Base-by-base conservation (phyloP, 2,329 filamentous ascomycete species). In the Aureobasidium sp. region DNA sequence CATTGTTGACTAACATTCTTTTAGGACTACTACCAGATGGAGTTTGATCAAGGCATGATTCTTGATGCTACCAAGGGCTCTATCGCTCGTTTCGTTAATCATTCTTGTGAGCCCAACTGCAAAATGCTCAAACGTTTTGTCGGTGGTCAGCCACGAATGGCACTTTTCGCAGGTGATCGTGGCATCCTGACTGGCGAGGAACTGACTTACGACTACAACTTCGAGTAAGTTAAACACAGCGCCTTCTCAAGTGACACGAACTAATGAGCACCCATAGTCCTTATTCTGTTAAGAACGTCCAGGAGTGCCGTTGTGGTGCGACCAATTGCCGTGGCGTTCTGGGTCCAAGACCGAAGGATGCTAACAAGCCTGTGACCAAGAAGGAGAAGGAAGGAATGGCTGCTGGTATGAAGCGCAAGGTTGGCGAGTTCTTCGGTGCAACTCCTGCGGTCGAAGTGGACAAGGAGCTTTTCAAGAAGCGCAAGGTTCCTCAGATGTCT, bases 21-120 rank as follows among this genome's bases (percentile, higher is more conserved):
- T 24, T 68, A 96, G 90, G 96, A 92, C 76, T 97, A 96, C 75
- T 99, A 99, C 74, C 81, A 99, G 55, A 99, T 99, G 94, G 92
- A 91, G 62, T 97, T 97, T 72, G 92, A 97, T 72, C 92, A 97
- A 74, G 94, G 95, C 75, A 94, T 97, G 86, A 96, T 97, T 70
- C 96, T 99, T 67, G 94, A 99, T 77, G 94, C 93, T 37, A 97
- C 92, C 32, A 91, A 90, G 62, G 94, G 94, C 69, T 96, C 90
- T 67, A 96, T 97, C 75, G 93, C 94, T 70, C 89, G 94, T 62
- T 99, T 99, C 74, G 92, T 99, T 73, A 99, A 99, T 73, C 94
- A 99, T 74, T 96, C 92, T 20, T 99, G 94, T 76, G 88, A 90
- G 63, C 94, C 94, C 2, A 99, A 99, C 72, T 97, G 93, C 76